Evolutionary conservation across 179 eudicot genomes (phyloP), one percentile per base, ranked within the genome.

Genomic region (Heliamphora pulchella): DNA sequence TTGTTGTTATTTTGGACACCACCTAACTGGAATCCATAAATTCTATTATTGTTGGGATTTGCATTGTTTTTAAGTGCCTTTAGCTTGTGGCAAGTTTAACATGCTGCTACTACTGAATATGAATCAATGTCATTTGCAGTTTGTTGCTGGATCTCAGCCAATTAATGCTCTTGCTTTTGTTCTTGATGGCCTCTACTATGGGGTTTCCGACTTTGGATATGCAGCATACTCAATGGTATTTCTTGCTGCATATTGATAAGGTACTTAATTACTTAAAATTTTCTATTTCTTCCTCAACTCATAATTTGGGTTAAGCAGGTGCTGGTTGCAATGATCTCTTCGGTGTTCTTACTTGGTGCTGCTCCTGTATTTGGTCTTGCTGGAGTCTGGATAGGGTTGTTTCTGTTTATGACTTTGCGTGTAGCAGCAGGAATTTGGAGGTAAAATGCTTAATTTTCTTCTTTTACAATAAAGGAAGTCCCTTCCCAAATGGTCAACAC

Each of bases 111-210:
- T 43, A 62, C 20, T 51, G 57, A 70, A 46, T 66, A 14, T 41
- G 8, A 46, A 22, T 66, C n/a, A 14, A 53, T 22, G n/a, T 79
- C 20, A 13, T 82, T 48, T 86, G 84, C 87, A 95, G 98, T 95
- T 95, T 86, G 97, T 95, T 66, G 97, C 95, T 62, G 98, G 92
- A 81, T 89, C 97, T 78, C 98, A 93, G 83, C 97, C 97, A 75
- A 84, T 95, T 53, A 95, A 95, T 83, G 98, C 98, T 39, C 80
- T 95, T 66, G 98, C 98, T 72, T 95, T 95, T 89, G 94, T 95
- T 81, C 75, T 95, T 78, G 98, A 95, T 80, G 98, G 98, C 82
- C 92, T 95, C 79, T 93, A 95, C 78, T 95, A 95, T 74, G 98
- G 98, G 75, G 95, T 91, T 82, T 95, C 95, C 53, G 98, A 95